These are phyloP conservation scores for Coemansia brasiliensis DNA, from an alignment of 192 early-diverging fungal species.

Conservation along the genomic window DNA sequence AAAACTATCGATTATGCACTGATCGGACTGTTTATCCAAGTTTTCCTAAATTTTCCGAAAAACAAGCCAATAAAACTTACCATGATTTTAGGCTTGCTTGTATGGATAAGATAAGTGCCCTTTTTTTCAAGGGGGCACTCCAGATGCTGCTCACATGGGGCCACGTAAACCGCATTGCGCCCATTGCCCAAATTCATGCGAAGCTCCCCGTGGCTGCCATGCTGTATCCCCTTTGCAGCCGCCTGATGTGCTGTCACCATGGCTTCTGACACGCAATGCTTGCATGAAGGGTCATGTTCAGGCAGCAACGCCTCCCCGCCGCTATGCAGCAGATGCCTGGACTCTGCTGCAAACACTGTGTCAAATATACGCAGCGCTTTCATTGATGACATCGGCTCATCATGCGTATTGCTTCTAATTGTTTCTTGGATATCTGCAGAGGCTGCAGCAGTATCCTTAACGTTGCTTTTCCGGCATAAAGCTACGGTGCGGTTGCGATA, in stretches of 20 bases:
- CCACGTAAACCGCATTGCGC: constrained; percentile 52
- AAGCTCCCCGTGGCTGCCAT: constrained; percentile 34
- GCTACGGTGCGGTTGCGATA: constrained; percentile 3
- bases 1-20: constrained; percentile 12
- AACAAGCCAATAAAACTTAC: constrained; percentile 29
- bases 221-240: constrained; percentile 21
- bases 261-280: constrained; percentile 46
- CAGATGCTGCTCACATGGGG: constrained; percentile 46
- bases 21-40: too few relatives aligned
- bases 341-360: constrained; percentile 21
- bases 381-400: constrained; percentile 47
- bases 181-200: constrained; percentile 52
- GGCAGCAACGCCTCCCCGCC: not conserved
- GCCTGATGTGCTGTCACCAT: constrained; percentile 29
- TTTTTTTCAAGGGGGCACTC: constrained; percentile 52
- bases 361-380: constrained; percentile 43
- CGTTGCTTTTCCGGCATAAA: not conserved
- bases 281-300: constrained; percentile 36
- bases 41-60: constrained; percentile 4
- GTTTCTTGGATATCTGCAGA: constrained; percentile 18
- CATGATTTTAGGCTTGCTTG: constrained; percentile 51
- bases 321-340: constrained; percentile 7
- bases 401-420: constrained; percentile 34
- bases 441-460: not conserved
- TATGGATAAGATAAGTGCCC: constrained; percentile 54